Evolutionary conservation across 164 flowering plant species (phyloP), one percentile per base, ranked within the genome.

Genomic region (Brasenia schreberi): DNA sequence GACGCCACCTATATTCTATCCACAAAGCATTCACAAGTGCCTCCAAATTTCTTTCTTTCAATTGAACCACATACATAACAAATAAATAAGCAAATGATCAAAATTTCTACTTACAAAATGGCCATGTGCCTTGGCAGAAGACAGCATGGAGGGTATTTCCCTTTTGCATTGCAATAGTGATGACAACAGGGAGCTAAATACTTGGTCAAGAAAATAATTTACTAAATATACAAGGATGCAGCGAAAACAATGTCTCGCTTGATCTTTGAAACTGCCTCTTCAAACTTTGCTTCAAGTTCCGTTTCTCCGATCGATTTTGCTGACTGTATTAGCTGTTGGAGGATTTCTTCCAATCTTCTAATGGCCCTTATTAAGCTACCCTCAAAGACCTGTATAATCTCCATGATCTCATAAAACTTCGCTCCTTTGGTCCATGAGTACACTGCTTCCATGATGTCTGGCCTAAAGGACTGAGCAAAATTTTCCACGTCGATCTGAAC

Each of bases 191-290:
- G 39, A 33, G 39, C 39, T 33, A 33, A 33, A 33, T 1, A 33
- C 4, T 33, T 33, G 4, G 39, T 33, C 39, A 33, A 33, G 39
- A 33, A 33, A 33, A 33, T 2, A 33, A 33, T 33, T 33, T 49
- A 42, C 69, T 89, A 90, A 77, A 91, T 79, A 74, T 95, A 95
- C 18, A 95, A 72, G 60, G 97, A 95, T 71, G 97, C 99, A 12
- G 99, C 99, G 75, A 92, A 95, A 19, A 95, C 99, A 17, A 95
- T 95, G 69, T 95, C 99, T 71, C 99, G 85, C 81, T 95, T 95
- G 74, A 95, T 95, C 82, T 83, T 90, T 53, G 87, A 75, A 69
- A 95, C 94, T 59, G 97, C 96, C 61, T 85, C 96, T 72, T 95
- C 91, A 68, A 92, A 88, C 76, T 90, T 92, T 11, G 80, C 44